Conservation (phyloP, 2,329 filamentous ascomycete genomes). For the Pestalotiopsis sp. region DNA sequence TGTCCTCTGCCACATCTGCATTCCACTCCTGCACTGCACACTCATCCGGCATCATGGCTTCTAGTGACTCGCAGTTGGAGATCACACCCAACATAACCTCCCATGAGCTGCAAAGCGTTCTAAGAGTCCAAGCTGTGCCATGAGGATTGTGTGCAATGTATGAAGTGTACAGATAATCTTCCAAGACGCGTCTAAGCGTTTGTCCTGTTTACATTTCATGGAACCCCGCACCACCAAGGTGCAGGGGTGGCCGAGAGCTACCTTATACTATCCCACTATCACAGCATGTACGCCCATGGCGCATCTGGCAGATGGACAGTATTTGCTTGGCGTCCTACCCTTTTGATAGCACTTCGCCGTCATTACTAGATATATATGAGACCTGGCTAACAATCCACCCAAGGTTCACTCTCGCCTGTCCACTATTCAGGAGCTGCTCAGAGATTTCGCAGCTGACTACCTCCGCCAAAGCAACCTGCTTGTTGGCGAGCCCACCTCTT, state of each 20-base stretch:
- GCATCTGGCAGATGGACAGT: neutral
- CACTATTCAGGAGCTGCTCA: constrained; percentile 78
- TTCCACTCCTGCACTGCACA: neutral
- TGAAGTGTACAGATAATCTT: neutral
- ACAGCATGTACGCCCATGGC: neutral
- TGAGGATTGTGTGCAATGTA: neutral
- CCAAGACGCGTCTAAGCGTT: neutral
- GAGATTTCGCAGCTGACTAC: constrained; percentile 80
- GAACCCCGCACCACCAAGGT: neutral
- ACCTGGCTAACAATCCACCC: constrained; percentile 36
- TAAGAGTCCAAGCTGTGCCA: neutral
- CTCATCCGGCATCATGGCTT: neutral
- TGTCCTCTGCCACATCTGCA: neutral
- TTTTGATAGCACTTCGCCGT: neutral
- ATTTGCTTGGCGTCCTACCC: neutral
- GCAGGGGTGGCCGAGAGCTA: neutral
- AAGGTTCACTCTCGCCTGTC: constrained; percentile 79
- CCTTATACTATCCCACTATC: neutral
- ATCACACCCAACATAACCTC: neutral
- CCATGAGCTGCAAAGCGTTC: neutral
- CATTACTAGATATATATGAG: neutral
- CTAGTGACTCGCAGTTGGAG: neutral
- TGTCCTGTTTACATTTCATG: neutral
- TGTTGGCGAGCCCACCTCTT: constrained; percentile 64
- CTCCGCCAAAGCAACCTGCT: constrained; percentile 86